Base-by-base conservation (phyloP, 768 basidiomycete species). In the Phlebiopsis gigantea region DNA sequence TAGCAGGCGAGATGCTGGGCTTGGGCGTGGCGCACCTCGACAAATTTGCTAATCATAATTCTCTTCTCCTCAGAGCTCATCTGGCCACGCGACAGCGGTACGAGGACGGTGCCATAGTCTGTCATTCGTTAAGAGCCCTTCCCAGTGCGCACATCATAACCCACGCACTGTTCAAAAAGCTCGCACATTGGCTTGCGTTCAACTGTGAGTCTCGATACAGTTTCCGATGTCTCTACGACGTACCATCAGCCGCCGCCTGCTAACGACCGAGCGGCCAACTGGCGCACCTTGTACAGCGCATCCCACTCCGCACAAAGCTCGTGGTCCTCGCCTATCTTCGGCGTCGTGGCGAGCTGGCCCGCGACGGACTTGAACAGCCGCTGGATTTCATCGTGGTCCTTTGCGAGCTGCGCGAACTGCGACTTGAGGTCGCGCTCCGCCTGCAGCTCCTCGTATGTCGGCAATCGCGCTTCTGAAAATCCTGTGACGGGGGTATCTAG, bases 341-440 rank as follows among this genome's bases (percentile, higher is more conserved):
- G 62, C 21, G 65, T 68, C 42, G 60, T 58, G 56, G 65, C 67
- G 28, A 68, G 62, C 53, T 66, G 57, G 1, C 57, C 54, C 3
- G 67, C 55, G 48, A 66, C 67, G 22, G 59, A 61, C 46, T 55
- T 56, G 64, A 68, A 68, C 30, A 68, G 62, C 41, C 58, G 54
- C 50, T 66, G 63, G 39, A 68, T 68, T 39, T 68, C 65, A 34
- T 62, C 58, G 53, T 68, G 67, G 57, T 68, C 65, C 41, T 53
- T 56, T 26, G 57, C 49, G 21, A 68, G 58, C 31, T 62, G 62
- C 19, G 58, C 49, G 51, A 68, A 68, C 26, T 60, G 61, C 45
- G 63, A 55, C 61, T 60, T 61, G 31, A 68, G 61, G 26, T 62
- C 41, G 42, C 52, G 56, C 44, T 61, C 60, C 19, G 56, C 52